phyloP scores from a whole-genome alignment of 148 eudicot genomes.

The Rhododendron ferrugineum region DNA sequence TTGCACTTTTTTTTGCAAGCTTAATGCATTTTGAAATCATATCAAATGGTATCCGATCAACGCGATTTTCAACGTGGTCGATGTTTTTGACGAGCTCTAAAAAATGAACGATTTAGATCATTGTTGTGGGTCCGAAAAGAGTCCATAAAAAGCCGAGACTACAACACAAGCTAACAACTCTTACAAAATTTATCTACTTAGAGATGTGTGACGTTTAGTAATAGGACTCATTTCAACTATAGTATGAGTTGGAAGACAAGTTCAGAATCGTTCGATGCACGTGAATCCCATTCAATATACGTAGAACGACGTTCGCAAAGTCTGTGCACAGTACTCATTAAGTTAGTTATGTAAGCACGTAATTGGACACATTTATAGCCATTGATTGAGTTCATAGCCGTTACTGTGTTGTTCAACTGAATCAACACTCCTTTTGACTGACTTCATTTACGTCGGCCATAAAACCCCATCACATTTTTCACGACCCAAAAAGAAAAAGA shows the following conservation, averaged over 20 bases:
- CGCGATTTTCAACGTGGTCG: no score
- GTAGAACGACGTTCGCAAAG: background rate
- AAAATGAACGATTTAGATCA: no score
- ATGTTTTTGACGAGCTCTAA: no score
- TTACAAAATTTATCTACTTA: background rate
- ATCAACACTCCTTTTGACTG: background rate
- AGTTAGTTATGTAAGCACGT: background rate
- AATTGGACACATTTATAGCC: background rate
- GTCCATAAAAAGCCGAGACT: no score
- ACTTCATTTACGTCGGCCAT: background rate
- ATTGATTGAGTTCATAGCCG: background rate
- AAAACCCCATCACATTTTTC: background rate
- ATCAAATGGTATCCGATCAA: no score
- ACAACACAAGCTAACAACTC: background rate
- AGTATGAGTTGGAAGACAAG: background rate
- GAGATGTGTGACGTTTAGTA: background rate
- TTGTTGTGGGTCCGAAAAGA: rapidly evolving
- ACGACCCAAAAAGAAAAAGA: background rate
- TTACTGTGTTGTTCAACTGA: background rate
- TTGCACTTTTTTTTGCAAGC: no score
- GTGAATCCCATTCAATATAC: no score
- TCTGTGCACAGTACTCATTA: background rate
- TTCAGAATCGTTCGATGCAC: background rate
- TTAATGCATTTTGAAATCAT: no score
- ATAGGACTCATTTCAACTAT: background rate